Conservation (phyloP, 176 grass and related monocot genomes). For the Bromus sterilis region DNA sequence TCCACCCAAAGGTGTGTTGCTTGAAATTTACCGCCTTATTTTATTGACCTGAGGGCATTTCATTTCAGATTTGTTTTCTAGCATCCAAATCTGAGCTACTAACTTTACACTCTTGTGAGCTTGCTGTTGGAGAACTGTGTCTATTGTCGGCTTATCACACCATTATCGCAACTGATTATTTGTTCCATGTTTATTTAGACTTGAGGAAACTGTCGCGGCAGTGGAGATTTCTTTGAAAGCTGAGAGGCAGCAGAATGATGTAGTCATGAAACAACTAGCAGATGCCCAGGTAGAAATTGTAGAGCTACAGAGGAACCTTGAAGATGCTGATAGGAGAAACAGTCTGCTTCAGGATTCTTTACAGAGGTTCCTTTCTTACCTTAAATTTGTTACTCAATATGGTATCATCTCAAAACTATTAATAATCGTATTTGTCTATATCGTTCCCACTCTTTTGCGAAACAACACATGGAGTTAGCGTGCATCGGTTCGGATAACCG, state of each 20-base stretch:
- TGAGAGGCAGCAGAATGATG: slow-evolving; percentile 47
- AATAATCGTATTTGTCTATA: not conserved
- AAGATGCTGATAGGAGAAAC: slow-evolving; percentile 45
- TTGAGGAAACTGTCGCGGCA: slow-evolving; percentile 34
- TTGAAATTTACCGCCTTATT: slow-evolving; percentile 7
- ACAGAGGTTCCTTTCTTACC: slow-evolving; percentile 55
- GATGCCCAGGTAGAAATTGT: slow-evolving; percentile 37
- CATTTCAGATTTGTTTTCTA: slow-evolving; percentile 15
- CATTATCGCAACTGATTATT: slow-evolving; percentile 7
- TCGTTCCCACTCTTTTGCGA: slow-evolving; percentile 11
- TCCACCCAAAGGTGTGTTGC: slow-evolving; percentile 44
- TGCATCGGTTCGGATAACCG: not conserved
- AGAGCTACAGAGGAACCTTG: slow-evolving; percentile 52
- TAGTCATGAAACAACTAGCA: slow-evolving; percentile 43
- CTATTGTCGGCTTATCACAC: not conserved
- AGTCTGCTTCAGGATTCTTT: slow-evolving; percentile 56
- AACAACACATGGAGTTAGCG: not conserved
- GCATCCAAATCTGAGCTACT: not conserved
- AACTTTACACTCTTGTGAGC: not conserved
- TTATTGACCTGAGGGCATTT: not conserved
- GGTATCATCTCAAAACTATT: not conserved
- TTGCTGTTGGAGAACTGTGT: slow-evolving; percentile 23
- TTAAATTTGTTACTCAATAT: slow-evolving; percentile 11
- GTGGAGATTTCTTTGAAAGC: slow-evolving; percentile 45
- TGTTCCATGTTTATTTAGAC: slow-evolving; percentile 38